phyloP scores from a whole-genome alignment of 2,329 filamentous ascomycete genomes.

The Huntiella abstrusa region DNA sequence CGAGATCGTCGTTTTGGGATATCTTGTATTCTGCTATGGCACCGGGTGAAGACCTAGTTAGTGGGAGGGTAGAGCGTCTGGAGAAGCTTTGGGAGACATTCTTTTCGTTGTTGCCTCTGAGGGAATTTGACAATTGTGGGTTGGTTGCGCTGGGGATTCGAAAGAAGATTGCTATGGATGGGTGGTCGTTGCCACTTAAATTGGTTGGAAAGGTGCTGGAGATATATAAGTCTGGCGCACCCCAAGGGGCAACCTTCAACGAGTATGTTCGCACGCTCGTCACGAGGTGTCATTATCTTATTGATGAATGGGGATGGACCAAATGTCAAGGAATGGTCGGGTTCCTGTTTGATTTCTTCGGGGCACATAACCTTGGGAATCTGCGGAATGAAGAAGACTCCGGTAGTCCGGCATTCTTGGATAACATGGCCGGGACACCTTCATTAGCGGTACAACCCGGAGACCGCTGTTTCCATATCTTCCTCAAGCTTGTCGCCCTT shows the following conservation, averaged over 20 bases:
- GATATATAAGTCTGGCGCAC: slow-evolving; percentile 34
- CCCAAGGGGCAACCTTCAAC: slow-evolving; percentile 43
- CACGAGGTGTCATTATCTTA: slow-evolving; percentile 41
- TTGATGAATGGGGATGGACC: slow-evolving; percentile 47
- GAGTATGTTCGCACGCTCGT: slow-evolving; percentile 42
- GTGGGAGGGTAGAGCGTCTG: slow-evolving; percentile 24
- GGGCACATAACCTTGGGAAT: slow-evolving; percentile 40
- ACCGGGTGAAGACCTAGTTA: slow-evolving; percentile 18
- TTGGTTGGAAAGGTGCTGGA: slow-evolving; percentile 38
- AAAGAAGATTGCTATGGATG: slow-evolving; percentile 24
- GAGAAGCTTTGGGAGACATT: slow-evolving; percentile 39
- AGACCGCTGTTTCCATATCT: slow-evolving; percentile 48
- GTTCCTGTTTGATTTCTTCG: slow-evolving; percentile 49
- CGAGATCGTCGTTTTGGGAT: slow-evolving; percentile 41
- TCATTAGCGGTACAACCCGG: slow-evolving; percentile 31
- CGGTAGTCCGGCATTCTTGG: slow-evolving; percentile 41
- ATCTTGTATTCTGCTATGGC: slow-evolving; percentile 28
- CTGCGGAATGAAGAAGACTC: slow-evolving; percentile 46
- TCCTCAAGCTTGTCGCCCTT: slow-evolving; percentile 43
- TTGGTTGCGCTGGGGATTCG: slow-evolving; percentile 22
- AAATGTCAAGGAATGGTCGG: slow-evolving; percentile 38
- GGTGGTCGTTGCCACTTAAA: slow-evolving; percentile 40
- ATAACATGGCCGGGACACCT: slow-evolving; percentile 28
- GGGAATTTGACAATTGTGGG: slow-evolving; percentile 38
- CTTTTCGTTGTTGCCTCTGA: slow-evolving; percentile 41